These are phyloP conservation scores for Aspergillus sojae DNA, from an alignment of 2,329 filamentous ascomycete genomes.

Conservation along the genomic window DNA sequence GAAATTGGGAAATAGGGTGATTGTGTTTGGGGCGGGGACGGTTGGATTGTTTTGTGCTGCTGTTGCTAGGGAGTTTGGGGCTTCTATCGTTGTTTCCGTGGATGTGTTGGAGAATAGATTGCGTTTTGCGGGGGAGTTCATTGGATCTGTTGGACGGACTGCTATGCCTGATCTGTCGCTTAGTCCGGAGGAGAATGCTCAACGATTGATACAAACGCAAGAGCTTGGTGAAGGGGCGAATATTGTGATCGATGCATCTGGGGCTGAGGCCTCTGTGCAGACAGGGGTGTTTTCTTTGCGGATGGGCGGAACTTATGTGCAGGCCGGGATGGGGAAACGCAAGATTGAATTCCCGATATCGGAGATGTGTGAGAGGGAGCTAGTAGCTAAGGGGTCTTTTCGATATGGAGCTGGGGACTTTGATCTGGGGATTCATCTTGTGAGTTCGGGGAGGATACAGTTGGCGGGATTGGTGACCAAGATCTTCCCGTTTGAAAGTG, in stretches of 20 bases:
- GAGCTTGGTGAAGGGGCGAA: slow-evolving; percentile 43
- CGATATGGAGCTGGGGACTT: slow-evolving; percentile 37
- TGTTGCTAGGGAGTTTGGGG: slow-evolving; percentile 64
- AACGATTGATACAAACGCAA: slow-evolving; percentile 36
- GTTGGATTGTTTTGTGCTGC: slow-evolving; percentile 65
- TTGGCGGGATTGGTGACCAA: slow-evolving; percentile 18
- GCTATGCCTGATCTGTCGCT: slow-evolving; percentile 12
- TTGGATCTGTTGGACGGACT: slow-evolving; percentile 15
- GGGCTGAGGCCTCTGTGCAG: slow-evolving; percentile 47
- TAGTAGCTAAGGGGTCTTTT: slow-evolving; percentile 38
- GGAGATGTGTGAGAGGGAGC: slow-evolving; percentile 37
- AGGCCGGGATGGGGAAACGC: slow-evolving; percentile 42
- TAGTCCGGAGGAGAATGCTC: slow-evolving; percentile 28
- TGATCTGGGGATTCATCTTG: slow-evolving; percentile 43
- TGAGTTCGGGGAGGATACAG: slow-evolving; percentile 28
- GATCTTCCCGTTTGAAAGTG: neutral
- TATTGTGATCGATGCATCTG: slow-evolving; percentile 48
- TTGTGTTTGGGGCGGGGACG: slow-evolving; percentile 68
- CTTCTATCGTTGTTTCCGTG: slow-evolving; percentile 61
- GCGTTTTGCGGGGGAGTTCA: slow-evolving; percentile 49
- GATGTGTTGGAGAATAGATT: slow-evolving; percentile 64
- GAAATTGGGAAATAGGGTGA: slow-evolving; percentile 41
- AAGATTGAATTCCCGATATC: slow-evolving; percentile 42
- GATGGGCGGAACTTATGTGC: slow-evolving; percentile 34
- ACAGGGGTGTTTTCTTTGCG: slow-evolving; percentile 45